Evolutionary conservation across 305 asterid species (phyloP), one percentile per base, ranked within the genome.

Genomic region (Ruellia speciosa): DNA sequence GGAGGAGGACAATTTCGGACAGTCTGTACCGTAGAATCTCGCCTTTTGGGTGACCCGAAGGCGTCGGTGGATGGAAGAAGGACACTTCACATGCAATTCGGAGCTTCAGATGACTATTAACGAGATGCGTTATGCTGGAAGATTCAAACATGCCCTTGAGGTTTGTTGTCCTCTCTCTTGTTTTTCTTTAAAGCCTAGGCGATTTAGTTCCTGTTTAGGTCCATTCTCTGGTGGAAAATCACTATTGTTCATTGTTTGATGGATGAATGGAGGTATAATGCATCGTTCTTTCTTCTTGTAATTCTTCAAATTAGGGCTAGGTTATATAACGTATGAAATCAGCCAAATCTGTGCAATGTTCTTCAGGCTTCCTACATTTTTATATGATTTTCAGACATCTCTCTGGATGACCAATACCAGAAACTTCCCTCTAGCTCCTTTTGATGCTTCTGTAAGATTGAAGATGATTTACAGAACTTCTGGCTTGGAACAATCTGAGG

Each of bases 71-170:
- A 41, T 41, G 6, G 47, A 9, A 2, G 47, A 41, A 41, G 94
- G 94, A 43, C 75, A 71, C 14, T 9, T 31, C 19, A 65, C 78
- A 3, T 12, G 5, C 58, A 70, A 65, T 63, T 16, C 16, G 18
- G 75, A 75, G 40, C 72, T 82, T 58, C 71, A 50, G 50, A 43
- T 52, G 31, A 50, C 80, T 56, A 68, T 80, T 54, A 48, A 35
- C 0, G 73, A 66, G 65, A 56, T 87, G 64, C 64, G 28, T 47
- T 4, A 37, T 43, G 59, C 56, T 45, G 69, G 59, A 72, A 75
- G 94, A 78, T 81, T 72, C 77, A 84, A 74, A 63, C 90, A 87
- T 47, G 94, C 96, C 55, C 94, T 84, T 28, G 88, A 87, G 96
- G 96, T 87, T 53, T 56, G 6, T 35, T 18, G 28, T 12, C 33